A percentile compares a stretch with the other conserved stretches of the same genome.
Conservation (phyloP, 129 eudicot genomes). For the Apium graveolens region DNA sequence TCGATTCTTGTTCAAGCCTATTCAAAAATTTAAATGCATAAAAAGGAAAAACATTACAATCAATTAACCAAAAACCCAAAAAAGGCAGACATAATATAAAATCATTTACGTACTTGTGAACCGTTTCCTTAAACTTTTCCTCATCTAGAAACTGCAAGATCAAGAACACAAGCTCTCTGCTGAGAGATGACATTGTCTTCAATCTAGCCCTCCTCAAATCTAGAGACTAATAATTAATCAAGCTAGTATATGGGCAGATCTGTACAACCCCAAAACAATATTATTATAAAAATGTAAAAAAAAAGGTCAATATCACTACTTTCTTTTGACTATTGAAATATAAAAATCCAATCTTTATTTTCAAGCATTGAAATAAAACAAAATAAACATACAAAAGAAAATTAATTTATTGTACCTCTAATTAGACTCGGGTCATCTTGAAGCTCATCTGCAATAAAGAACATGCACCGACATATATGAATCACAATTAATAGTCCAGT, state of each 20-base stretch:
- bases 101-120: constrained; percentile 63
- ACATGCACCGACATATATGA: constrained; percentile 45
- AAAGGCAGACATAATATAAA: constrained; percentile 1
- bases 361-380: constrained; percentile 19
- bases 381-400: background rate
- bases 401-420: constrained; percentile 4
- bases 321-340: constrained; percentile 13
- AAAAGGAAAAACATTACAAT: background rate
- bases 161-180: constrained; percentile 78
- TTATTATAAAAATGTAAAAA: constrained; percentile 1
- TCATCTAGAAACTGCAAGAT: constrained; percentile 87
- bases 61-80: background rate
- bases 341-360: constrained; percentile 13
- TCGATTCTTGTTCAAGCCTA: constrained; percentile 72
- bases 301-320: constrained; percentile 38
- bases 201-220: constrained; percentile 22
- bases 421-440: constrained; percentile 29
- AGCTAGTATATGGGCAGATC: constrained; percentile 44
- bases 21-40: background rate
- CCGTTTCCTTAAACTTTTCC: constrained; percentile 81
- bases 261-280: constrained; percentile 27
- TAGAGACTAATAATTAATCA: constrained; percentile 26
- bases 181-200: constrained; percentile 68
- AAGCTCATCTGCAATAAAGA: constrained; percentile 28
- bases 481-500: constrained; percentile 7